Base-by-base conservation (phyloP, 2,329 filamentous ascomycete species). In the Fusarium brachygibbosum region DNA sequence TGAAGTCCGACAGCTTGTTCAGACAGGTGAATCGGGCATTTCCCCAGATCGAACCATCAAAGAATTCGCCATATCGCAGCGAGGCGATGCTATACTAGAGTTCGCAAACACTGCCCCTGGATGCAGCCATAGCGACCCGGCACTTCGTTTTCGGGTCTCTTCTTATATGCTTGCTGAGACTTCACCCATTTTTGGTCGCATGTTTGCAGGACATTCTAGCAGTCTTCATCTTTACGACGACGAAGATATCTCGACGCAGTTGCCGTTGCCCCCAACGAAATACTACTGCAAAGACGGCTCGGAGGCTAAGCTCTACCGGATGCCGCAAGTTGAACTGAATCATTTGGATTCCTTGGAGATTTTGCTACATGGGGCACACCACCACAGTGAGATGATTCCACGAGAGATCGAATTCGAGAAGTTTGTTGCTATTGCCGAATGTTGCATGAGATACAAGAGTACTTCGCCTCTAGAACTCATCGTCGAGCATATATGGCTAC, bases 391-490 rank as follows among this genome's bases (percentile, higher is more conserved):
- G 9, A 76, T 78, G 54, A 76, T 87, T 6, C 85, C 85, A 0
- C 77, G 80, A 9, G 79, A 83, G 9, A 78, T 87, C 8, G 76
- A 75, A 1, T 87, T 86, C 59, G 78, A 81, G 23, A 79, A 82
- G 46, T 86, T 87, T 60, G 83, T 86, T 12, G 83, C 84, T 25
- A 81, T 87, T 52, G 84, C 85, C 0, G 82, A 86, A 59, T 83
- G 81, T 19, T 86, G 80, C 49, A 76, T 85, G 66, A 79, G 80
- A 32, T 87, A 87, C 66, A 82, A 79, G 55, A 84, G 85, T 74
- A 87, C 85, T 0, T 81, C 82, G 0, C 85, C 86, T 0, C 72
- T 87, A 0, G 84, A 86, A 61, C 65, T 83, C 7, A 71, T 82
- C 10, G 85, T 87, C 6, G 84, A 86, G 63, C 82, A 85, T 63